Conservation (phyloP, 306 rosid species). For the Vigna mungo region DNA sequence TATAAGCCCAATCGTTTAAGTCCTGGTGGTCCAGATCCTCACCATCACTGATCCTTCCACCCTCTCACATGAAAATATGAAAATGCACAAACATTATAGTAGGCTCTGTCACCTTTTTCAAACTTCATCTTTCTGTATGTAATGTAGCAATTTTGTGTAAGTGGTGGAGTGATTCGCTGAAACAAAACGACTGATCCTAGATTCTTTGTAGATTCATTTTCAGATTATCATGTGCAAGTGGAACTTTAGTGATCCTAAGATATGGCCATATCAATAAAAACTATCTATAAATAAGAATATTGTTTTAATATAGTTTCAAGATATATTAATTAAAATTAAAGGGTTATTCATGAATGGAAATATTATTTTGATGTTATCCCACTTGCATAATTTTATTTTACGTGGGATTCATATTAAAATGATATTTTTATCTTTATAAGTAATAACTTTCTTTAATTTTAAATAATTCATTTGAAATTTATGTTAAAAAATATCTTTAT, state of each 20-base stretch:
- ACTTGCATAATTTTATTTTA: too few species aligned
- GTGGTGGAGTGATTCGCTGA: constrained; percentile 21
- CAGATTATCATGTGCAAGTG: constrained; percentile 38
- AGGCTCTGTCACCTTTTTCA: background rate
- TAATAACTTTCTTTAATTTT: too few species aligned
- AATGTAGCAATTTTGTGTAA: constrained; percentile 23
- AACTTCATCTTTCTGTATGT: background rate
- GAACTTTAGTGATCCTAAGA: constrained; percentile 16
- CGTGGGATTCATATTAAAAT: too few species aligned
- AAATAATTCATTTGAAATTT: too few species aligned
- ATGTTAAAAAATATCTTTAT: too few species aligned
- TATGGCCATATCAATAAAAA: background rate
- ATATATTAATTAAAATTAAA: too few species aligned
- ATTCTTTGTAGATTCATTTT: constrained; percentile 23
- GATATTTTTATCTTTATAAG: too few species aligned
- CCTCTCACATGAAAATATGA: constrained; percentile 3
- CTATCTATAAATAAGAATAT: background rate
- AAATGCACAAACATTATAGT: constrained; percentile 4
- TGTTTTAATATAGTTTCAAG: too few species aligned
- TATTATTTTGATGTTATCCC: too few species aligned
- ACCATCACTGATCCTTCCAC: constrained; percentile 46
- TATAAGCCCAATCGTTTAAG: constrained; percentile 45
- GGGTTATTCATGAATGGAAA: too few species aligned
- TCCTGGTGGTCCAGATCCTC: constrained; percentile 62
- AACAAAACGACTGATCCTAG: constrained; percentile 27